These are phyloP conservation scores for Mortierella sp. DNA, from an alignment of 371 early-diverging fungal genomes.

Conservation along the genomic window DNA sequence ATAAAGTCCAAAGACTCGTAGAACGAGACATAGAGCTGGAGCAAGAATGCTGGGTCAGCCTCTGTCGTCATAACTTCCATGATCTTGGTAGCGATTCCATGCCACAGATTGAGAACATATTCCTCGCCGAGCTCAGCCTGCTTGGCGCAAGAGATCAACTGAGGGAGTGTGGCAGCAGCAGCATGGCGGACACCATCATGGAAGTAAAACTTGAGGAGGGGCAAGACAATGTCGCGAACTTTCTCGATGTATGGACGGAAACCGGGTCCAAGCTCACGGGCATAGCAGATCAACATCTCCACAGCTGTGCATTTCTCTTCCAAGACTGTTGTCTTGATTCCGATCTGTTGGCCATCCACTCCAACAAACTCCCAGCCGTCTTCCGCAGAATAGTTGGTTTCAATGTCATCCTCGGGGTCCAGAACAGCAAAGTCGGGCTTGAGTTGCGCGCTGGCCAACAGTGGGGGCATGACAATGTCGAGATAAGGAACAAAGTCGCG, in stretches of 20 bases:
- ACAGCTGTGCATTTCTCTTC: slow-evolving; percentile 98
- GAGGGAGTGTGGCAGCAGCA: slow-evolving; percentile 85
- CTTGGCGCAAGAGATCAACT: slow-evolving; percentile 75
- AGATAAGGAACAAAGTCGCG: slow-evolving; percentile 94
- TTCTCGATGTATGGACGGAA: slow-evolving; percentile 87
- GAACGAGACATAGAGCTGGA: slow-evolving; percentile 81
- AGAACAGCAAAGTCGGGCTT: slow-evolving; percentile 94
- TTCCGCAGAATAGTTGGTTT: slow-evolving; percentile 85
- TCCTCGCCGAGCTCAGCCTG: slow-evolving; percentile 59
- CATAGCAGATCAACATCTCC: slow-evolving; percentile 96
- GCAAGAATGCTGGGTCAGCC: slow-evolving; percentile 80
- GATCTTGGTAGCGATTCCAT: slow-evolving; percentile 73
- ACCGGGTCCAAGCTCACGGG: slow-evolving; percentile 87
- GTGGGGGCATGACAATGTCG: slow-evolving; percentile 91
- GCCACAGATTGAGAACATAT: slow-evolving; percentile 66
- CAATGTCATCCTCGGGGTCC: slow-evolving; percentile 88
- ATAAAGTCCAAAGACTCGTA: slow-evolving; percentile 77
- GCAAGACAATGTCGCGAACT: slow-evolving; percentile 85
- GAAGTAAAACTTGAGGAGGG: slow-evolving; percentile 94
- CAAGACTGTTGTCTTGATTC: slow-evolving; percentile 92
- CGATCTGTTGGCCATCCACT: slow-evolving; percentile 90
- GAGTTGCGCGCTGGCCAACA: slow-evolving; percentile 82
- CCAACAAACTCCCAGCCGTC: slow-evolving; percentile 96
- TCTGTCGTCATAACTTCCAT: slow-evolving; percentile 76
- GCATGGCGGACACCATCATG: slow-evolving; percentile 95